A percentile compares a stretch with the other conserved stretches of the same genome.
phyloP scores from a whole-genome alignment of 2,329 filamentous ascomycete species.

The Kalmusia sp. region DNA sequence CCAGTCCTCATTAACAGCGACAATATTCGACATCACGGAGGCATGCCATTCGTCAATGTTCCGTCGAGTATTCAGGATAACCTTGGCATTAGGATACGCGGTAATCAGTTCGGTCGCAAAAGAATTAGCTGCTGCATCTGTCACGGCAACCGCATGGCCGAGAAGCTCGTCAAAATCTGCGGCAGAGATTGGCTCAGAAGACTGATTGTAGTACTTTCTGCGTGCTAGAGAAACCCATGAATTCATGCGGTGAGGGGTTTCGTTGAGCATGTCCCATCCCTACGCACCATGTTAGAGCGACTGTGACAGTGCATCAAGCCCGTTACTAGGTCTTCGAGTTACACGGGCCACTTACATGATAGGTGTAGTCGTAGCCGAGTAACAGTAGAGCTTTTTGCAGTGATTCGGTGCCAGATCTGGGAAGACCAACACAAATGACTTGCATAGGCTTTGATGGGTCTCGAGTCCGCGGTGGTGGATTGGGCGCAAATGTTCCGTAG shows the following conservation, averaged over 20 bases:
- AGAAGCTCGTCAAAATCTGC: constrained; percentile 53
- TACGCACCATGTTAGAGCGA: background rate
- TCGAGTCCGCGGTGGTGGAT: constrained; percentile 7
- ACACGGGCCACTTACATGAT: constrained; percentile 1
- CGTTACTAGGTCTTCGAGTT: background rate
- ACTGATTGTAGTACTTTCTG: constrained; percentile 1
- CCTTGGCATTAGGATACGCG: constrained; percentile 57
- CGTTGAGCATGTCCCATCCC: constrained; percentile 14
- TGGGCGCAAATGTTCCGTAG: constrained; percentile 3
- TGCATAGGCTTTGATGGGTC: constrained; percentile 10
- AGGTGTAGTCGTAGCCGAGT: constrained; percentile 13
- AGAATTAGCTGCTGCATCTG: constrained; percentile 19
- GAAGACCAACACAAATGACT: constrained; percentile 11
- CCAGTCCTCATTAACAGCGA: constrained; percentile 10
- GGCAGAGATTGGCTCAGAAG: background rate
- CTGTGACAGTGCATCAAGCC: no score
- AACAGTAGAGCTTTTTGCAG: constrained; percentile 6
- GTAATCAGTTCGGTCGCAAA: constrained; percentile 49
- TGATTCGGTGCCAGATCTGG: constrained; percentile 11
- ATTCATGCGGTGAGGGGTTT: constrained; percentile 11
- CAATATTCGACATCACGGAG: constrained; percentile 9
- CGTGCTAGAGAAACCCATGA: constrained; percentile 9
- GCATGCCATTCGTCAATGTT: constrained; percentile 9
- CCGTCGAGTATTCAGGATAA: constrained; percentile 39
- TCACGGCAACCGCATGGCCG: constrained; percentile 44